Evolutionary conservation across 163 green algal species (phyloP).

Genomic region (Scenedesmus sp.): DNA sequence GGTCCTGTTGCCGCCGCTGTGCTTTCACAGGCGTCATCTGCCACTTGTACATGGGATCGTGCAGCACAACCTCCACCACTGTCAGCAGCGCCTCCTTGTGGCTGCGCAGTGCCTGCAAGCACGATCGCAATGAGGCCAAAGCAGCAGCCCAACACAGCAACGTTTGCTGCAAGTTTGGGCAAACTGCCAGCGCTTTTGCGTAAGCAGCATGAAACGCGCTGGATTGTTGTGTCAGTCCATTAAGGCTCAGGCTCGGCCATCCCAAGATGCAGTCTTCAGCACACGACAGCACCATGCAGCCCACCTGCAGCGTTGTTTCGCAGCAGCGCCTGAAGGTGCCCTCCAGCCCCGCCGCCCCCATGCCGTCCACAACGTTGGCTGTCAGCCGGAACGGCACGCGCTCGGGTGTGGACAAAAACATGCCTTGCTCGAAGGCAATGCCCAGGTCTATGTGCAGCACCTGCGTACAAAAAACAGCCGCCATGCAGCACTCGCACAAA

Average conservation of each 20-base stretch:
- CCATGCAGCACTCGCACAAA: neutral
- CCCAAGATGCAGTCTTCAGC: no score
- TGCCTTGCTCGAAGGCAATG: constrained; percentile 95
- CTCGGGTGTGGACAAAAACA: constrained; percentile 91
- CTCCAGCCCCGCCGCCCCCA: constrained; percentile 91
- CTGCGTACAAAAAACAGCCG: neutral
- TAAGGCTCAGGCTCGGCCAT: no score
- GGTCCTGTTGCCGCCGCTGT: constrained; percentile 74
- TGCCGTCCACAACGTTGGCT: constrained; percentile 94
- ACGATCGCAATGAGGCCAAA: neutral
- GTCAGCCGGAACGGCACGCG: constrained; percentile 96
- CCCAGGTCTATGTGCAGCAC: constrained; percentile 99
- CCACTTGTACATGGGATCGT: constrained; percentile 96
- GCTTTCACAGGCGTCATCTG: constrained; percentile 77
- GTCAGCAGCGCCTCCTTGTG: constrained; percentile 90
- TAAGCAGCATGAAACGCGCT: neutral
- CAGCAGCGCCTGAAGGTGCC: constrained; percentile 82
- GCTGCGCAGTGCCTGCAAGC: constrained; percentile 79
- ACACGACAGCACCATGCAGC: neutral
- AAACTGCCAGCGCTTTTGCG: neutral
- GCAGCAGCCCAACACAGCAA: neutral
- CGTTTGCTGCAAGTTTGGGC: neutral
- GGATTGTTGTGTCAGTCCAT: no score
- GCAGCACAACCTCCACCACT: constrained; percentile 95
- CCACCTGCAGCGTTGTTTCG: constrained; percentile 88